Evolutionary conservation across 345 rosid genomes (phyloP), one percentile per base, ranked within the genome.

Genomic region (Eucalyptus pauciflora): DNA sequence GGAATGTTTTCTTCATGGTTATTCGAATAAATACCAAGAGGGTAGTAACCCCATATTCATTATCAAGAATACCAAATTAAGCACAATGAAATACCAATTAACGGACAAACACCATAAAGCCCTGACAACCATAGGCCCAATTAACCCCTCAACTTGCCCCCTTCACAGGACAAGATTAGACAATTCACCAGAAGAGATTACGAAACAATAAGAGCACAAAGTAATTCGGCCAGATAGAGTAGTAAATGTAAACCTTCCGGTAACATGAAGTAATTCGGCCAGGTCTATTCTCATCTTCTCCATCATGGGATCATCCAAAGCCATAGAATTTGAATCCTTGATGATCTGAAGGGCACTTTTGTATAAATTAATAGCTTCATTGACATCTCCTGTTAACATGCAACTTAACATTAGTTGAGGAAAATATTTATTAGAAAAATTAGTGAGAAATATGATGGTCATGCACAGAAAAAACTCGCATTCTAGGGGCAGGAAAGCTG

Each of bases 271-370:
- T 87, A 96, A 87, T 91, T 96, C 99, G 29, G 97, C 99, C 92
- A 97, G 94, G 91, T 97, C 98, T 92, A 95, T 94, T 92, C 96
- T 95, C 96, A 97, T 93, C 91, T 93, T 95, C 94, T 94, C 98
- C 94, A 96, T 89, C 87, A 94, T 41, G 86, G 89, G 85, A 87
- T 96, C 94, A 91, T 96, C 98, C 76, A 93, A 60, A 52, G 94
- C 91, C 94, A 93, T 86, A 89, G 93, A 93, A 89, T 93, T 94
- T 89, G 97, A 92, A 88, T 92, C 95, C 91, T 95, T 95, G 89
- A 97, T 93, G 69, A 96, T 90, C 88, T 88, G 91, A 86, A 96
- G 92, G 89, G 96, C 98, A 1, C 90, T 94, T 93, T 90, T 95
- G 87, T 97, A 97, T 71, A 95, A 90, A 81, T 91, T 91, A 88